Evolutionary conservation across 139 green algal genomes (phyloP).

Genomic region (Tetradesmus obliquus): DNA sequence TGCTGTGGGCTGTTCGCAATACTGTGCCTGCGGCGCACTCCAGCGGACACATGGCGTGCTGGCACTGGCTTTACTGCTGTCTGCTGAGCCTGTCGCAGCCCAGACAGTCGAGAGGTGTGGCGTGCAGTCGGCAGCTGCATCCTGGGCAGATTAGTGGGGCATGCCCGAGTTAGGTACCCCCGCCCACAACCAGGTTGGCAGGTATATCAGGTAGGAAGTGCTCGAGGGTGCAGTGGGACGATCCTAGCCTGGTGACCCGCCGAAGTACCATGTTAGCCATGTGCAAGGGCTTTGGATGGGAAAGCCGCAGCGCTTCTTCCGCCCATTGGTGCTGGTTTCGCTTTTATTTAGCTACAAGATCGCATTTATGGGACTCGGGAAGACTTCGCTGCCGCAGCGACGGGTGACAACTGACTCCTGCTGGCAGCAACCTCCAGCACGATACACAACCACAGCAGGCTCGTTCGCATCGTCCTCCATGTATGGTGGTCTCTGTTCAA

Average conservation of each 20-base stretch:
- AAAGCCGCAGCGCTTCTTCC: background rate
- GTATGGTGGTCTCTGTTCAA: too few relatives aligned
- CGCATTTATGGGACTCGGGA: too few relatives aligned
- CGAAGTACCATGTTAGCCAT: background rate
- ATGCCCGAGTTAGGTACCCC: background rate
- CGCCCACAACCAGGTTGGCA: background rate
- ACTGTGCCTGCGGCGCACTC: background rate
- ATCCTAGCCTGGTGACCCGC: background rate
- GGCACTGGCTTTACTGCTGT: background rate
- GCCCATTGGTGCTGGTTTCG: too few relatives aligned
- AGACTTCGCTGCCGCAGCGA: background rate
- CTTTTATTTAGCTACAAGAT: too few relatives aligned
- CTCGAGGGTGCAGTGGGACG: background rate
- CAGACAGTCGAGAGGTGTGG: background rate
- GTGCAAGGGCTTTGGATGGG: background rate
- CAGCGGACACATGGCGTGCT: background rate
- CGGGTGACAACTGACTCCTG: background rate
- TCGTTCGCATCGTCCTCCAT: too few relatives aligned
- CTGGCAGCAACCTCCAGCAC: background rate
- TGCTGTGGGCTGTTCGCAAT: background rate
- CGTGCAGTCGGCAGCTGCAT: constrained; percentile 1
- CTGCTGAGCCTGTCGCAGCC: background rate
- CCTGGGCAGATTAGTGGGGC: background rate
- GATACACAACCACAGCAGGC: too few relatives aligned
- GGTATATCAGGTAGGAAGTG: background rate